Percentiles rank a stretch among this genome's conserved stretches.
Evolutionary conservation across 176 grass and related monocot genomes (phyloP).

Genomic region (Musa itinerans): DNA sequence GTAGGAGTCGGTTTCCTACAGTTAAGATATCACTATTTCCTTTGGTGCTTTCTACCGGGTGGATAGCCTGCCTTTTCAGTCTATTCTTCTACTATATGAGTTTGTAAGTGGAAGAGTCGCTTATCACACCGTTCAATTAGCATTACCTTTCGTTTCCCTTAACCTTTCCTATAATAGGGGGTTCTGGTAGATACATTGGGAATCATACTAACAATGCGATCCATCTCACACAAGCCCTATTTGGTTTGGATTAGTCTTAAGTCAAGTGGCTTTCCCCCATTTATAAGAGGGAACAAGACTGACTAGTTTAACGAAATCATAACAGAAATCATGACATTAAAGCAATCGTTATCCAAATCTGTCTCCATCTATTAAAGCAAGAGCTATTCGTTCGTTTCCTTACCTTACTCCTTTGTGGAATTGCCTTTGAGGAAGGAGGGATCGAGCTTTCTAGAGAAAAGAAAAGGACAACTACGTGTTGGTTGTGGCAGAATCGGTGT

Average conservation of each 20-base stretch:
- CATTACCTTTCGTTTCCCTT: background rate
- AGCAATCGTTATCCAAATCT: no score
- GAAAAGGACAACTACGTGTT: no score
- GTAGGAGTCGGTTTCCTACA: no score
- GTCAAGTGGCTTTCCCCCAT: background rate
- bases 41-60: no score
- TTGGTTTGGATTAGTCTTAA: background rate
- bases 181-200: background rate
- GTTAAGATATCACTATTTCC: no score
- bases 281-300: background rate
- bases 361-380: no score
- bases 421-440: no score
- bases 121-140: background rate
- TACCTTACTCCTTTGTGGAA: no score
- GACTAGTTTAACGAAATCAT: background rate
- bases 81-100: background rate
- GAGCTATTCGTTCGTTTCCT: no score
- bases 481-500: no score
- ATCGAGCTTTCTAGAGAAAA: no score
- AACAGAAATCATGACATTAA: background rate
- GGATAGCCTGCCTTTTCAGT: no score
- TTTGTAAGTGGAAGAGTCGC: background rate
- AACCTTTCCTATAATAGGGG: background rate
- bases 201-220: background rate
- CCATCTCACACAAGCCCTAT: background rate